phyloP scores from a whole-genome alignment of 352 stramenopile species.

The Phytopythium mirpurense region DNA sequence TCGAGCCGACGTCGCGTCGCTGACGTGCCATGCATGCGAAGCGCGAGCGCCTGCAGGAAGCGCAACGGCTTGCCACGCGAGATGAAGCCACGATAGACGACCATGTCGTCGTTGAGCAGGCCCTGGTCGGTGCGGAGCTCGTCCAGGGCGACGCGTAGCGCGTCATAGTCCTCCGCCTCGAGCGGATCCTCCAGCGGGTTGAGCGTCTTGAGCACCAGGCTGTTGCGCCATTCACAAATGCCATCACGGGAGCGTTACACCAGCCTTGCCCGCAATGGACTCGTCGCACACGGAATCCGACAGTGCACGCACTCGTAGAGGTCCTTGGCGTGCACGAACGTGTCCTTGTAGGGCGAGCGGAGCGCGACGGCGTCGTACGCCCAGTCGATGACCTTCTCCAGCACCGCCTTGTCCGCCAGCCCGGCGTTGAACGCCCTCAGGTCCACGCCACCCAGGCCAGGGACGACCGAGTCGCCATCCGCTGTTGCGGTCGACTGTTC shows the following conservation, averaged over 20 bases:
- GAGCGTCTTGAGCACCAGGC: conserved; percentile 49
- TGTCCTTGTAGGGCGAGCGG: conserved; percentile 34
- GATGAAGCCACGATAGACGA: conserved; percentile 50
- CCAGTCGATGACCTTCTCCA: conserved; percentile 57
- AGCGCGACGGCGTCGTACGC: conserved; percentile 44
- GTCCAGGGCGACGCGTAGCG: conserved; percentile 25
- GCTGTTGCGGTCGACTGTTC: neutral
- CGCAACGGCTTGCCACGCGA: conserved; percentile 45
- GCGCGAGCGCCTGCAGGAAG: conserved; percentile 35
- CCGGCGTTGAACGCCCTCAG: conserved; percentile 55
- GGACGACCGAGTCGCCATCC: conserved; percentile 9
- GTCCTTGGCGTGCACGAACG: conserved; percentile 44
- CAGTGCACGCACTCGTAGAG: conserved; percentile 31
- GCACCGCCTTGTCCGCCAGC: conserved; percentile 38
- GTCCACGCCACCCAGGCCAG: conserved; percentile 37
- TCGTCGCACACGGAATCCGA: neutral
- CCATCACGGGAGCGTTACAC: neutral
- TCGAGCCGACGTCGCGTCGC: conserved; percentile 23
- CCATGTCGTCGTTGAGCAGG: conserved; percentile 33
- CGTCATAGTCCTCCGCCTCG: conserved; percentile 29
- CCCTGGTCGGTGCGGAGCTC: conserved; percentile 40
- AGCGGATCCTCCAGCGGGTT: conserved; percentile 52
- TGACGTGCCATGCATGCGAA: conserved; percentile 39
- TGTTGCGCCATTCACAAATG: conserved; percentile 6
- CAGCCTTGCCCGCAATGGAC: neutral